phyloP scores from a whole-genome alignment of 352 stramenopile species.

The Pythium rishiriense region DNA sequence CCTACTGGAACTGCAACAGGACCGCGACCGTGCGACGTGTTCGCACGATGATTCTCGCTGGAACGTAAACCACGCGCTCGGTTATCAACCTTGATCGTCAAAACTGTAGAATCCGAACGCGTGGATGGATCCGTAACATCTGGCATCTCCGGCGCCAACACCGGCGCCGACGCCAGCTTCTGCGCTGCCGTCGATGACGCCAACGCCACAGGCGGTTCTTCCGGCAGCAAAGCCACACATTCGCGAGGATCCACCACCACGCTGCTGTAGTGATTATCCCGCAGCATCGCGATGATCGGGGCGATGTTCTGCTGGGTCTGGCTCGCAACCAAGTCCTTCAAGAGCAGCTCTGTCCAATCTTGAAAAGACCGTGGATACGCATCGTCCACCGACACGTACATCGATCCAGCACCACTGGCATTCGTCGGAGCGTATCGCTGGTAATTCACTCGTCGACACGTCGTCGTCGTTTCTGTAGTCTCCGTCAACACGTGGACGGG shows the following conservation, averaged over 20 bases:
- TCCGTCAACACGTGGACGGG: neutral
- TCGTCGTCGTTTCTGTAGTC: neutral
- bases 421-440: conserved; percentile 5
- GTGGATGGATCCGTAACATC: too few species aligned
- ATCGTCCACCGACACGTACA: neutral
- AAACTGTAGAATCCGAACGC: too few species aligned
- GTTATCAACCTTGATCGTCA: too few species aligned
- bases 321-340: conserved; percentile 5
- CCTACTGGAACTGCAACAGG: too few species aligned
- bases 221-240: neutral
- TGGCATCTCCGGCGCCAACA: neutral
- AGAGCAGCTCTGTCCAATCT: neutral
- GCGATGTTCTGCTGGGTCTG: neutral
- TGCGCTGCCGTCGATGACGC: neutral
- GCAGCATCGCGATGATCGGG: neutral
- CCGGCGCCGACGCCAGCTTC: neutral
- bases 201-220: neutral
- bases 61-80: too few species aligned
- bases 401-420: neutral
- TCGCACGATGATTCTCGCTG: too few species aligned
- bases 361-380: neutral
- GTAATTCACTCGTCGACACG: neutral
- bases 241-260: conserved; percentile 2
- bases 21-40: too few species aligned
- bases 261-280: neutral